Base-by-base conservation (phyloP, 2,329 filamentous ascomycete genomes). In the Calonectria pauciramosa region DNA sequence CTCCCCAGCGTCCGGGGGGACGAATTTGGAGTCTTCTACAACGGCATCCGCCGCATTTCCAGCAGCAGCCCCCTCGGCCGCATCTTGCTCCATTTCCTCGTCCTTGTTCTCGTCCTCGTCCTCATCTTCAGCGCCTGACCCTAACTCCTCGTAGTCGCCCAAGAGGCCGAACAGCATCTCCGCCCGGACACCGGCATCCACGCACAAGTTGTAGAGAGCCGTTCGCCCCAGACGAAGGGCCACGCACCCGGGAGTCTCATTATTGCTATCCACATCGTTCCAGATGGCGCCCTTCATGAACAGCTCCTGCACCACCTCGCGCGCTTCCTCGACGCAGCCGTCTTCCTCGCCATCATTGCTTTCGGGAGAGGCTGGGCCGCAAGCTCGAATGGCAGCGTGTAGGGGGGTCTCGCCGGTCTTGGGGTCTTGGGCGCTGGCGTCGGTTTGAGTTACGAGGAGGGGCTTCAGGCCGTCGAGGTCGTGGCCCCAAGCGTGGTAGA, bases 211-310 rank as follows among this genome's bases (percentile, higher is more conserved):
- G 83, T 99, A 99, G 44, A 98, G 86, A 65, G 91, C 90, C 69
- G 86, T 89, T 80, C 94, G 87, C 0, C 94, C 93, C 30, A 98
- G 83, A 32, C 92, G 87, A 72, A 89, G 88, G 11, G 97, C 97
- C 54, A 98, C 87, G 83, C 96, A 99, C 10, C 96, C 97, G 0
- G 97, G 96, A 4, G 97, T 99, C 88, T 99, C 96, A 80, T 95
- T 91, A 79, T 95, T 93, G 78, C 89, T 86, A 84, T 99, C 95
- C 71, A 99, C 88, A 83, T 98, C 96, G 86, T 99, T 99, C 97
- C 97, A 99, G 79, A 99, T 98, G 14, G 95, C 97, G 38, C 97
- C 97, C 79, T 94, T 94, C 81, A 96, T 90, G 74, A 99, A 92
- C 10, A 99, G 89, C 82, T 97, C 91, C 78, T 91, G 90, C 6